These are phyloP conservation scores for Plasmodium relictum DNA, from an alignment of 169 alveolate species.

Conservation along the genomic window DNA sequence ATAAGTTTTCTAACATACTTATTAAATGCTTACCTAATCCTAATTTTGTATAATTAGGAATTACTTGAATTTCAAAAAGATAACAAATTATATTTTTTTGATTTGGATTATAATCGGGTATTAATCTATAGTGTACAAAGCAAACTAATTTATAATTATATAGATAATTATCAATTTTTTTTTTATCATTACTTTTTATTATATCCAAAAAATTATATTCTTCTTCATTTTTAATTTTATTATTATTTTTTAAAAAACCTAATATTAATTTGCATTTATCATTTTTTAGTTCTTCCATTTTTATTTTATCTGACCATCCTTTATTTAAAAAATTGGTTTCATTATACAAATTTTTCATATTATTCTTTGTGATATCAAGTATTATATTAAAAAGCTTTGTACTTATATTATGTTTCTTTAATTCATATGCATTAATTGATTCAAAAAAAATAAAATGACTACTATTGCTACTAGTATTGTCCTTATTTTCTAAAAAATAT, in stretches of 20 bases:
- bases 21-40: constrained; percentile 82
- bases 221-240: background rate
- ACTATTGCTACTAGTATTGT: background rate
- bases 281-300: constrained; percentile 77
- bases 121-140: constrained; percentile 42
- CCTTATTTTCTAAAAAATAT: constrained; percentile 3
- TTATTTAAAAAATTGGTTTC: constrained; percentile 77
- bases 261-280: constrained; percentile 53
- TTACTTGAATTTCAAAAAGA: constrained; percentile 38
- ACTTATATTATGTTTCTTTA: constrained; percentile 9
- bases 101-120: constrained; percentile 46
- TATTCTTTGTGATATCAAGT: constrained; percentile 72
- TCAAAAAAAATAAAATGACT: constrained; percentile 21
- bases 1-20: constrained; percentile 45
- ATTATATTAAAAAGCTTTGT: background rate
- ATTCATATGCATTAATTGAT: constrained; percentile 40
- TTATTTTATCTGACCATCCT: constrained; percentile 84
- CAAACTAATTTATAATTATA: constrained; percentile 10
- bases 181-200: constrained; percentile 20
- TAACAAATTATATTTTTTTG: constrained; percentile 33
- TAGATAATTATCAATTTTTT: constrained; percentile 12
- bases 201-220: background rate
- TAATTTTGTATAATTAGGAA: constrained; percentile 7
- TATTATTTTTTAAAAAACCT: constrained; percentile 21
- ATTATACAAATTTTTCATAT: constrained; percentile 81